phyloP scores from a whole-genome alignment of 805 yeast genomes.

The Henningerozyma blattae region DNA sequence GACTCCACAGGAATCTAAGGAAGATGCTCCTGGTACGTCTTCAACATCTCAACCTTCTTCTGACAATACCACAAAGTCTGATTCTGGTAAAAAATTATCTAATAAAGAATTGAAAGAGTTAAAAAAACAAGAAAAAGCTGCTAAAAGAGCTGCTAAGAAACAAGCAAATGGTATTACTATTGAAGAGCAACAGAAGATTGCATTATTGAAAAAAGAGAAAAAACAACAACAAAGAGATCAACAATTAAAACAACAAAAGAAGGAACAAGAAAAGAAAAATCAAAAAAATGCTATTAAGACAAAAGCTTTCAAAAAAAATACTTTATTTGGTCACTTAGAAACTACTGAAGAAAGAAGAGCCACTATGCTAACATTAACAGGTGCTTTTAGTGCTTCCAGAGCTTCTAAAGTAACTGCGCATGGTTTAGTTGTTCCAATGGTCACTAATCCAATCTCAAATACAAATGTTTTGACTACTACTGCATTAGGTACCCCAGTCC shows the following conservation, averaged over 20 bases:
- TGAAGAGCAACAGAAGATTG: slow-evolving; percentile 27
- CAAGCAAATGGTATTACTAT: slow-evolving; percentile 47
- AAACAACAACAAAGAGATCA: slow-evolving; percentile 30
- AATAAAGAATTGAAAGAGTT: slow-evolving; percentile 80
- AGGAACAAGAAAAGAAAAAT: slow-evolving; percentile 40
- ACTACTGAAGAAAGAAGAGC: slow-evolving; percentile 63
- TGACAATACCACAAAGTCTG: slow-evolving; percentile 1
- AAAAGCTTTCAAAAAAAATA: slow-evolving; percentile 32
- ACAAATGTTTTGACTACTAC: slow-evolving; percentile 15
- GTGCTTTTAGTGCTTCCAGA: slow-evolving; percentile 22
- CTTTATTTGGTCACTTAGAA: slow-evolving; percentile 68
- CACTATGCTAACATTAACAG: slow-evolving; percentile 21
- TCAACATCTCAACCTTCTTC: neutral
- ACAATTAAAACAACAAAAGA: slow-evolving; percentile 39
- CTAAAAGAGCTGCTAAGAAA: slow-evolving; percentile 82
- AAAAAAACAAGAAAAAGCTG: slow-evolving; percentile 85
- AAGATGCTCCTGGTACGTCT: slow-evolving; percentile 1
- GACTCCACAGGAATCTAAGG: neutral
- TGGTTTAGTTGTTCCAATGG: slow-evolving; percentile 23
- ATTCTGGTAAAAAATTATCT: slow-evolving; percentile 30
- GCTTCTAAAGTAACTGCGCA: slow-evolving; percentile 25
- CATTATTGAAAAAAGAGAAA: slow-evolving; percentile 33
- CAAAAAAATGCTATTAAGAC: slow-evolving; percentile 28
- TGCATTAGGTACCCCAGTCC: slow-evolving; percentile 3
- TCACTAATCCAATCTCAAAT: slow-evolving; percentile 17